Conservation (phyloP, 1,139 yeast genomes). For the Lodderomyces pseudojiufengensis region DNA sequence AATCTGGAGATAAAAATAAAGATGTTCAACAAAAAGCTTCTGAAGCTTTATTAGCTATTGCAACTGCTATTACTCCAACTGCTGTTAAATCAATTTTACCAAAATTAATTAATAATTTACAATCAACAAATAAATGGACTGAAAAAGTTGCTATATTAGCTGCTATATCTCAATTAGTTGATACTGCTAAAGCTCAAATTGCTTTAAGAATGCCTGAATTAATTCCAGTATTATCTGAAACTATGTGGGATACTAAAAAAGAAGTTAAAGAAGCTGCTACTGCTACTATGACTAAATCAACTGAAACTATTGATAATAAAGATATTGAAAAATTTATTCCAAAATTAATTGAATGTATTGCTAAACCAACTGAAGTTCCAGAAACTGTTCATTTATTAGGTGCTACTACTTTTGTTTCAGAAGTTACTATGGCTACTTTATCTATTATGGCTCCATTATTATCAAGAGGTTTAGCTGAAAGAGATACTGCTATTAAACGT, state of each 20-base stretch:
- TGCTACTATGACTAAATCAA: constrained; percentile 90
- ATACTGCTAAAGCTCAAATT: constrained; percentile 90
- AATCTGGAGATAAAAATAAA: constrained; percentile 88
- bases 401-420: constrained; percentile 99
- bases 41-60: constrained; percentile 71
- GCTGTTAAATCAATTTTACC: constrained; percentile 91
- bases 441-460: constrained; percentile 99
- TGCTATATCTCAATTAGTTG: constrained; percentile 84
- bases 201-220: constrained; percentile 99
- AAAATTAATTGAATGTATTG: constrained; percentile 93
- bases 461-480: constrained; percentile 99
- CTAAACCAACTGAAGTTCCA: constrained; percentile 95
- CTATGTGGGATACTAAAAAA: constrained; percentile 99
- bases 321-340: constrained; percentile 99
- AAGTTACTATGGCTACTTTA: constrained; percentile 98
- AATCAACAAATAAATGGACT: constrained; percentile 89
- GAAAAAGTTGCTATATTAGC: constrained; percentile 91
- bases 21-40: constrained; percentile 68
- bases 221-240: constrained; percentile 96
- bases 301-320: constrained; percentile 98
- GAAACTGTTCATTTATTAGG: constrained; percentile 98
- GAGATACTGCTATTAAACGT: constrained; percentile 99
- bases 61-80: constrained; percentile 84
- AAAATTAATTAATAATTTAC: constrained; percentile 64
- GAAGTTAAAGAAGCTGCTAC: constrained; percentile 98